A percentile compares a stretch with the other conserved stretches of the same genome.
phyloP scores from a whole-genome alignment of 495 filamentous ascomycete species.

The Aspergillus haitiensis region DNA sequence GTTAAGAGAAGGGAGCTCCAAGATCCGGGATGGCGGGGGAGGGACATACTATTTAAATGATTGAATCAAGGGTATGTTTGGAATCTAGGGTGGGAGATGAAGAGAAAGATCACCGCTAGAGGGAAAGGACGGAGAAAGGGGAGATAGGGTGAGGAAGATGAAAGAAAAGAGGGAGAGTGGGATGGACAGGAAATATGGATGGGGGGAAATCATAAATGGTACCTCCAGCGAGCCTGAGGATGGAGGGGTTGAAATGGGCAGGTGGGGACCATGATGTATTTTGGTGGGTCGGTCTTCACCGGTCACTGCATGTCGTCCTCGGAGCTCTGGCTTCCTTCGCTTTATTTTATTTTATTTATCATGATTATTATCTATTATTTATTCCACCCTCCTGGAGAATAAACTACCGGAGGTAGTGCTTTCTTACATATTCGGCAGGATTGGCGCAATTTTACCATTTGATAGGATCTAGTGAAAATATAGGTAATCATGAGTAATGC shows the following conservation, averaged over 20 bases:
- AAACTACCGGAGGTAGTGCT: background rate
- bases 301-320: conserved; percentile 3
- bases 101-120: conserved; percentile 13
- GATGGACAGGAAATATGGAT: conserved; percentile 10
- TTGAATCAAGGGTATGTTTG: conserved; percentile 17
- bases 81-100: conserved; percentile 3
- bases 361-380: conserved; percentile 8
- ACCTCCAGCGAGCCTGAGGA: conserved; percentile 18
- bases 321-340: background rate
- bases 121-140: conserved; percentile 18
- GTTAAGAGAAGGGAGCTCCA: conserved; percentile 14
- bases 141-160: conserved; percentile 12
- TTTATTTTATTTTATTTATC: conserved; percentile 6
- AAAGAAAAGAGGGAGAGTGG: conserved; percentile 23
- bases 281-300: conserved; percentile 13
- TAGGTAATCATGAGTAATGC: conserved; percentile 2
- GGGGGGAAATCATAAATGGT: conserved; percentile 22
- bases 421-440: background rate
- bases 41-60: conserved; percentile 18
- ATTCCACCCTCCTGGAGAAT: background rate
- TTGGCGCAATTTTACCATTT: background rate
- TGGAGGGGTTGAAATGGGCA: conserved; percentile 31
- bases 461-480: background rate
- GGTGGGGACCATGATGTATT: conserved; percentile 32
- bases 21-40: conserved; percentile 8